A percentile compares a stretch with the other conserved stretches of the same genome.
Evolutionary conservation across 2,329 filamentous ascomycete species (phyloP).

Genomic region (Hysterium pulicare): DNA sequence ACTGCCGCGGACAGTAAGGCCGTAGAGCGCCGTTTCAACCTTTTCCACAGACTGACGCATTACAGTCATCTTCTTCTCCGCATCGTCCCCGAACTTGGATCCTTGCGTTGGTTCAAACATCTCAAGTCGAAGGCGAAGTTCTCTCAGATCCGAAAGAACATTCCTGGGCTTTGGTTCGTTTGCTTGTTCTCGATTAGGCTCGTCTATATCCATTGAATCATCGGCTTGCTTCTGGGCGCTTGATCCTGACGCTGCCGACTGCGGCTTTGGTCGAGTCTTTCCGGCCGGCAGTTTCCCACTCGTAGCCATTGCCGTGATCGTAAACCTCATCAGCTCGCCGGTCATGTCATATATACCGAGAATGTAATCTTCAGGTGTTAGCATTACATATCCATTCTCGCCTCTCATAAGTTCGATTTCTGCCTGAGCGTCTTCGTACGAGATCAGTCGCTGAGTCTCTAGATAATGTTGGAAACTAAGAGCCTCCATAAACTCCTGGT

Average conservation of each 20-base stretch:
- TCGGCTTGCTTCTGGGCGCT: slow-evolving; percentile 13
- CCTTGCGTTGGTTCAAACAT: slow-evolving; percentile 57
- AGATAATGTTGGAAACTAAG: slow-evolving; percentile 88
- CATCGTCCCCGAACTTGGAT: slow-evolving; percentile 59
- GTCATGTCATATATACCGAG: slow-evolving; percentile 91
- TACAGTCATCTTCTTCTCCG: slow-evolving; percentile 76
- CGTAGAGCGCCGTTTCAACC: slow-evolving; percentile 88
- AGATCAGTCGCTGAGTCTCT: slow-evolving; percentile 69
- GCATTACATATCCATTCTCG: slow-evolving; percentile 50
- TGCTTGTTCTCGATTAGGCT: slow-evolving; percentile 19
- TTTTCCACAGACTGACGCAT: slow-evolving; percentile 90
- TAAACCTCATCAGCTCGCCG: slow-evolving; percentile 95
- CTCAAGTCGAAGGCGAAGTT: slow-evolving; percentile 73
- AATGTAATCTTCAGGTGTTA: slow-evolving; percentile 82
- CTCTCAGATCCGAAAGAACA: slow-evolving; percentile 79
- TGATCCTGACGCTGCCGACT: background rate
- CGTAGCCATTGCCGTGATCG: slow-evolving; percentile 81
- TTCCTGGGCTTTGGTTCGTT: slow-evolving; percentile 49
- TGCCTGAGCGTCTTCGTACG: slow-evolving; percentile 56
- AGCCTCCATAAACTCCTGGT: slow-evolving; percentile 94
- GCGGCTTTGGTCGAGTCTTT: slow-evolving; percentile 37
- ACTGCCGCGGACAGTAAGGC: slow-evolving; percentile 78
- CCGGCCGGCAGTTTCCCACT: slow-evolving; percentile 53
- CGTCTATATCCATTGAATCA: slow-evolving; percentile 37
- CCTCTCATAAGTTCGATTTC: slow-evolving; percentile 36